Base-by-base conservation (phyloP, 2,329 filamentous ascomycete genomes). In the Chaetomiaceae sp. region DNA sequence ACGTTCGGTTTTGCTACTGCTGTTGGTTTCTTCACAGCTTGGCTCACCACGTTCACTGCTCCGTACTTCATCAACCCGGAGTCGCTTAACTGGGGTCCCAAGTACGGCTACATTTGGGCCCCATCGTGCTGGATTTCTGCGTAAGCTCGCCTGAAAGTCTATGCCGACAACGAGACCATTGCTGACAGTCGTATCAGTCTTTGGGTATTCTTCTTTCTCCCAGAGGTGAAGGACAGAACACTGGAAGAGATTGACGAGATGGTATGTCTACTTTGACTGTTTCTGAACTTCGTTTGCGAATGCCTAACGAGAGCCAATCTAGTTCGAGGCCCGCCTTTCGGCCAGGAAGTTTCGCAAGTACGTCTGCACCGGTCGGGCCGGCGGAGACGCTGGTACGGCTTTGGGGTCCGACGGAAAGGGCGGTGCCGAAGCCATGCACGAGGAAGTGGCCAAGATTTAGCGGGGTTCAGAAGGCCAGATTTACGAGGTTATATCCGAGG, bases 1-100 rank as follows among this genome's bases (percentile, higher is more conserved):
- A 82, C 79, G 0, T 81, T 82, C 51, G 79, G 79, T 34, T 62
- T 78, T 1, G 78, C 79, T 0, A 75, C 78, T 0, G 75, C 76
- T 4, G 66, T 78, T 20, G 77, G 75, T 0, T 82, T 82, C 64
- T 67, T 80, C 9, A 74, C 76, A 2, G 78, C 78, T 10, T 81
- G 79, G 79, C 68, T 79, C 6, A 76, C 77, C 0, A 80, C 77
- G 0, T 82, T 81, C 58, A 82, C 79, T 0, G 77, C 78, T 2
- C 79, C 78, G 0, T 81, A 82, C 60, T 82, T 82, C 59, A 82
- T 83, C 65, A 82, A 82, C 57, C 75, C 76, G 0, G 63, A 67
- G 13, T 65, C 74, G 1, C 64, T 83, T 34, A 75, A 77, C 58
- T 83, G 79, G 79, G 79, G 79, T 0, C 79, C 79, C 0, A 75